A percentile compares a stretch with the other conserved stretches of the same genome.
These are phyloP conservation scores for Fusarium vanettenii DNA, from an alignment of 2,329 filamentous ascomycete genomes.

Conservation along the genomic window DNA sequence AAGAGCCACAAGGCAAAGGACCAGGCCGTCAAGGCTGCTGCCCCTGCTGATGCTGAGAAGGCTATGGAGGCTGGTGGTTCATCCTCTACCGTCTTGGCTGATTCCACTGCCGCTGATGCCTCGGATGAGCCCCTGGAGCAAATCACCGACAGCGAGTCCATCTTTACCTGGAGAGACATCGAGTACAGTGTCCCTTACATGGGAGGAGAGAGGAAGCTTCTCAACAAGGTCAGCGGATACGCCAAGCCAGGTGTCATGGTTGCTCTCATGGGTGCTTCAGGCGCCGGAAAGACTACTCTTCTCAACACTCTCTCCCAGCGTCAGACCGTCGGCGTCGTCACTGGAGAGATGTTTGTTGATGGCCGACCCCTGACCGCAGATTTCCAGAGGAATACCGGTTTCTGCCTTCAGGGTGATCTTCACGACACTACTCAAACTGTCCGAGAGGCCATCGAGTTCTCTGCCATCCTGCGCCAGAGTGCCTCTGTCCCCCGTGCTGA, in stretches of 20 bases:
- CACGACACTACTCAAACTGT: slow-evolving; percentile 74
- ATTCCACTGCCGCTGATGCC: slow-evolving; percentile 2
- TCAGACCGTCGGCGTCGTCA: slow-evolving; percentile 78
- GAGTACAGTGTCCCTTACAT: slow-evolving; percentile 74
- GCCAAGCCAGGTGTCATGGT: slow-evolving; percentile 84
- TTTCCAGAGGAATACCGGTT: slow-evolving; percentile 84
- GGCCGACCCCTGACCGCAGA: slow-evolving; percentile 74
- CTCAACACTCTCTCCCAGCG: slow-evolving; percentile 81
- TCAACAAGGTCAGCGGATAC: slow-evolving; percentile 74
- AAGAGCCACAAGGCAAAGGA: slow-evolving; percentile 70
- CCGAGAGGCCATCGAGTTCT: slow-evolving; percentile 73
- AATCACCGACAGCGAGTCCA: slow-evolving; percentile 45
- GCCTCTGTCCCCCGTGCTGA: slow-evolving; percentile 65
- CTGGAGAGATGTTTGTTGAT: slow-evolving; percentile 81
- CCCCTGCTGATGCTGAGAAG: slow-evolving; percentile 46
- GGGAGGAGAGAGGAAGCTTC: slow-evolving; percentile 47
- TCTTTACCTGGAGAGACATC: slow-evolving; percentile 79
- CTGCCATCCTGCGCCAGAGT: slow-evolving; percentile 70
- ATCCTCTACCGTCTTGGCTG: slow-evolving; percentile 14
- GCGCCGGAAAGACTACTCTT: slow-evolving; percentile 86
- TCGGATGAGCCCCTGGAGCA: slow-evolving; percentile 30
- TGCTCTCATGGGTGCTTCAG: slow-evolving; percentile 83
- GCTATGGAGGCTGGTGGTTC: slow-evolving; percentile 5
- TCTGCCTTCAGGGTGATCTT: slow-evolving; percentile 70
- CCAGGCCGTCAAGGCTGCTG: slow-evolving; percentile 35